Conservation (phyloP, 177 flowering plant species). For the Tripterygium wilfordii region DNA sequence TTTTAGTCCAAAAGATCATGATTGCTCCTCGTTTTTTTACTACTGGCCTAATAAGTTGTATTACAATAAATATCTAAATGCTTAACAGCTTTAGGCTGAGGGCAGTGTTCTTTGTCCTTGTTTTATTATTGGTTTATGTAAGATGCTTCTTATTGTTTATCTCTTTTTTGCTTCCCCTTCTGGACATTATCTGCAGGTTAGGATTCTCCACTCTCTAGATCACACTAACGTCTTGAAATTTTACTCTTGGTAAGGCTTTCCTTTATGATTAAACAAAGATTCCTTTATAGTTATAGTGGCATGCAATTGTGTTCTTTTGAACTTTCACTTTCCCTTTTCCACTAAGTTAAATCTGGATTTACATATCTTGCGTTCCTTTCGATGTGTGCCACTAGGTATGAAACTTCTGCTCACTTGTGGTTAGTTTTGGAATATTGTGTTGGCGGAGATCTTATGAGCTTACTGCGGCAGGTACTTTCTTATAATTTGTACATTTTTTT, state of each 20-base stretch:
- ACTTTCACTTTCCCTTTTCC: neutral
- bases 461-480: constrained; percentile 77
- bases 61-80: too few relatives aligned
- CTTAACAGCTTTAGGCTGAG: too few relatives aligned
- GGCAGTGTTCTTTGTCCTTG: too few relatives aligned
- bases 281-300: too few relatives aligned
- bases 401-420: constrained; percentile 96
- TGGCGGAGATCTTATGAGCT: constrained; percentile 89
- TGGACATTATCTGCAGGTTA: constrained; percentile 58
- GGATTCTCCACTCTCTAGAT: constrained; percentile 80
- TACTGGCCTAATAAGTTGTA: too few relatives aligned
- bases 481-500: too few relatives aligned
- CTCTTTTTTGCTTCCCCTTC: neutral
- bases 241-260: constrained; percentile 65
- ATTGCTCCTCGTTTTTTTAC: too few relatives aligned
- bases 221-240: constrained; percentile 83
- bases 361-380: neutral
- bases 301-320: neutral
- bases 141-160: too few relatives aligned
- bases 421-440: constrained; percentile 96
- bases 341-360: neutral
- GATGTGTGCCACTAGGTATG: constrained; percentile 66
- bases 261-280: too few relatives aligned
- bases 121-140: too few relatives aligned
- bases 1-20: too few relatives aligned